Base-by-base conservation (phyloP, 805 yeast genomes). In the Pichia deserticola region DNA sequence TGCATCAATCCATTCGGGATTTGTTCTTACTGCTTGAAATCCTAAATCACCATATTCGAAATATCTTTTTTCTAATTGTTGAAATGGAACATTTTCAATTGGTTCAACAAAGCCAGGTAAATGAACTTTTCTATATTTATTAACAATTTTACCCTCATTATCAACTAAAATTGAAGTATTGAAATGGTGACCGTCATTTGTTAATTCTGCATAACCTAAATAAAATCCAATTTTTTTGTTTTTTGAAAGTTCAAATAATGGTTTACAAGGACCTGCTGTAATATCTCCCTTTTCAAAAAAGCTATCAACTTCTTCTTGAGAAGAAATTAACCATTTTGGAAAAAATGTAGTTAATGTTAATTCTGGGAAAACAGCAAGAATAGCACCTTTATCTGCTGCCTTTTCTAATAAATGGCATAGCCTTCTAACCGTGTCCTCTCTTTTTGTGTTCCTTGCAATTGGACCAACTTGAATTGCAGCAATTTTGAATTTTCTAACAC, bases 21-120 rank as follows among this genome's bases (percentile, higher is more conserved):
- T 61, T 59, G 47, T 48, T 48, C 61, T 59, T 36, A 64, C 57
- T 13, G 73, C 73, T 45, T 59, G 59, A 57, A 67, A 69, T 7
- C 72, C 73, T 37, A 61, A 39, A 52, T 69, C 69, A 28, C 73
- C 72, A 41, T 64, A 63, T 44, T 64, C 64, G 43, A 69, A 69
- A 51, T 69, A 69, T 50, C 71, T 61, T 52, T 68, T 67, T 49
- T 69, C 73, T 40, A 69, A 54, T 53, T 69, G 73, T 54, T 70
- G 71, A 47, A 62, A 65, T 33, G 57, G 57, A 36, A 63, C 54
- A 8, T 34, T 63, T 40, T 55, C 60, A n/a, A 64, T 62, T 44
- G 73, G 72, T 28, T 68, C 71, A 29, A 47, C 55, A 45, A 60
- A 63, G 2, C 72, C 73, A 30, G 73, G 73, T 34, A 70, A 50